Conservation (phyloP, 1,284 basidiomycete genomes). For the Cutaneotrichosporon spelunceum region DNA sequence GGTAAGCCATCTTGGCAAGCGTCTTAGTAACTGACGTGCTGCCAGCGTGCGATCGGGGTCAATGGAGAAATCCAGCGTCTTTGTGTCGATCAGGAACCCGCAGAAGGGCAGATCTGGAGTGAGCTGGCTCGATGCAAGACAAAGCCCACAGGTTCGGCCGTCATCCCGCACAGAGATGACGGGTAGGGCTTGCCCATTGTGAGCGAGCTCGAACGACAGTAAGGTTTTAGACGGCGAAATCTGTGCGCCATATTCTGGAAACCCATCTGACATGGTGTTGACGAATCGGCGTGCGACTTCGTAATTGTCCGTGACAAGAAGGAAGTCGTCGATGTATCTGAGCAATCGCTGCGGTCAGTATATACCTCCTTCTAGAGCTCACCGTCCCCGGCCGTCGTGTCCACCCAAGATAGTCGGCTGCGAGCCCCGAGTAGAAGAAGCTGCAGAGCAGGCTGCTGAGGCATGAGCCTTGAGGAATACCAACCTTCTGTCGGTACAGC, state of each 20-base stretch:
- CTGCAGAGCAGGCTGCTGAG: conserved; percentile 85
- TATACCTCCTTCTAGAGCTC: conserved; percentile 31
- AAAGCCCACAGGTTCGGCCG: conserved; percentile 19
- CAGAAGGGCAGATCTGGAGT: conserved; percentile 82
- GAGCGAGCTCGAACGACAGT: conserved; percentile 51
- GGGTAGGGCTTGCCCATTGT: conserved; percentile 26
- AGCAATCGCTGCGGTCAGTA: conserved; percentile 62
- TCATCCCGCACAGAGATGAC: conserved; percentile 19
- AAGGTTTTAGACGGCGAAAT: conserved; percentile 85
- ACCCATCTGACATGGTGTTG: conserved; percentile 73
- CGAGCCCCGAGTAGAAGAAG: conserved; percentile 90
- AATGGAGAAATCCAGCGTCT: conserved; percentile 67
- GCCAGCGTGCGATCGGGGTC: conserved; percentile 66
- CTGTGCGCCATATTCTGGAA: conserved; percentile 88
- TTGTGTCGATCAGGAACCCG: conserved; percentile 72
- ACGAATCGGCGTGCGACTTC: conserved; percentile 69
- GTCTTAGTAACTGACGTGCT: conserved; percentile 55
- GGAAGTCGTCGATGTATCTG: conserved; percentile 89
- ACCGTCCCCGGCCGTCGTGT: conserved; percentile 63
- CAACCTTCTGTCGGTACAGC: conserved; percentile 66
- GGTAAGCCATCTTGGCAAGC: not conserved
- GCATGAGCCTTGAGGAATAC: conserved; percentile 94
- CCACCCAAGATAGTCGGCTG: conserved; percentile 63
- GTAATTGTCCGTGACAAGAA: conserved; percentile 74
- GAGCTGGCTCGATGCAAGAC: not conserved